Evolutionary conservation across 208 protist genomes (phyloP).

Genomic region (Zelonia costaricensis): DNA sequence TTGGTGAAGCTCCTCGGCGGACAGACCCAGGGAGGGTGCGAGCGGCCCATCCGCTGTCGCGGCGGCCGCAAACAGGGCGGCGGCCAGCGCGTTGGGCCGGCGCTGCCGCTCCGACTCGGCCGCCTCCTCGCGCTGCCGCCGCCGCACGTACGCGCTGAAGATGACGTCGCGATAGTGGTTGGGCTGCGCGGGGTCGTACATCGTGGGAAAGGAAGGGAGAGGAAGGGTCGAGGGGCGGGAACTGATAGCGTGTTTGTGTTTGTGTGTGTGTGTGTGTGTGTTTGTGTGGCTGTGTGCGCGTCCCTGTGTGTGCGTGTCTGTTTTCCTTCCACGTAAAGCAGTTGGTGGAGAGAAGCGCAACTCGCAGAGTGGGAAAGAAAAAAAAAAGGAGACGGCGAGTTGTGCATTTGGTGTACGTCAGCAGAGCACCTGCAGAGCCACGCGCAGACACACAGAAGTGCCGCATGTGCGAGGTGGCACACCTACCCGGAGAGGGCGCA

Average conservation of each 20-base stretch:
- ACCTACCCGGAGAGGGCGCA: too few relatives aligned
- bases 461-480: too few relatives aligned
- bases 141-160: conserved; percentile 36
- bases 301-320: neutral
- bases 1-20: conserved; percentile 77
- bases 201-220: conserved; percentile 5
- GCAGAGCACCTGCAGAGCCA: too few relatives aligned
- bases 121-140: conserved; percentile 27
- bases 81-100: conserved; percentile 27
- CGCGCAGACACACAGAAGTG: too few relatives aligned
- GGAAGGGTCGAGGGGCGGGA: neutral
- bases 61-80: conserved; percentile 12
- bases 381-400: conserved; percentile 4
- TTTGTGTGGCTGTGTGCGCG: neutral
- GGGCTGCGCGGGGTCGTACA: conserved; percentile 57
- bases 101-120: conserved; percentile 8
- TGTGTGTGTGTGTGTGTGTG: neutral
- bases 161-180: conserved; percentile 61
- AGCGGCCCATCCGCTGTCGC: too few relatives aligned
- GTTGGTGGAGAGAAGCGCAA: neutral
- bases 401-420: too few relatives aligned
- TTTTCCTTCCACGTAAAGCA: too few relatives aligned
- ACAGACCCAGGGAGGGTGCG: conserved; percentile 34
- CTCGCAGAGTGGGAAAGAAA: neutral
- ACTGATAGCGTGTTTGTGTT: neutral